A percentile compares a stretch with the other conserved stretches of the same genome.
phyloP scores from a whole-genome alignment of 2,329 filamentous ascomycete species.

The Coniochaeta hoffmannii region DNA sequence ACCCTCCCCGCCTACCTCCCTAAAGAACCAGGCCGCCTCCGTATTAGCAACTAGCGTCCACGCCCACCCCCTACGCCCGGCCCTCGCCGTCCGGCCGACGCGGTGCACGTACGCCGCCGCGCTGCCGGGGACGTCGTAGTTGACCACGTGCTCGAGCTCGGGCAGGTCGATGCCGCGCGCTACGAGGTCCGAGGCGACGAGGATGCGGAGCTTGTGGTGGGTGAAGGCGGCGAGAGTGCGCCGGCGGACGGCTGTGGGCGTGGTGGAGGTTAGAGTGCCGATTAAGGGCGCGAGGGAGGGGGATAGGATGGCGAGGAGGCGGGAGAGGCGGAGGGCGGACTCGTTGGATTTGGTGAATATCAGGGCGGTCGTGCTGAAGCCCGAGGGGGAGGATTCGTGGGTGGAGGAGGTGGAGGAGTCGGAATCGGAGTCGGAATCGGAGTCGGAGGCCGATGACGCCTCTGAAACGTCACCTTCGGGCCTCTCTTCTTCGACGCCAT shows the following conservation, averaged over 20 bases:
- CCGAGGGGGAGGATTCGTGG: conserved; percentile 6
- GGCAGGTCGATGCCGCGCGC: conserved; percentile 82
- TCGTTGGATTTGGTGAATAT: conserved; percentile 92
- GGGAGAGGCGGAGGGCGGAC: conserved; percentile 75
- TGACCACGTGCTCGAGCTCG: conserved; percentile 75
- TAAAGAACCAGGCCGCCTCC: conserved; percentile 90
- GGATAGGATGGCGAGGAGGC: conserved; percentile 63
- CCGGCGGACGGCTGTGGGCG: conserved; percentile 62
- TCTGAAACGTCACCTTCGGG: conserved; percentile 22
- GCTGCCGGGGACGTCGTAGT: conserved; percentile 84
- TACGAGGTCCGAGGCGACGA: conserved; percentile 90
- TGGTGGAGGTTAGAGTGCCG: conserved; percentile 70
- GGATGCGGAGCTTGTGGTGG: conserved; percentile 55
- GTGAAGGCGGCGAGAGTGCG: conserved; percentile 63
- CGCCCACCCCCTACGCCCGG: conserved; percentile 65
- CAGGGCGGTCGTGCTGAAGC: conserved; percentile 45
- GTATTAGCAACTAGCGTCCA: conserved; percentile 80
- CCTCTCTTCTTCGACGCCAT: conserved; percentile 26
- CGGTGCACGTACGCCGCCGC: conserved; percentile 83
- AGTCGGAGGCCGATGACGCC: conserved; percentile 21
- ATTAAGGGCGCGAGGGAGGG: conserved; percentile 49
- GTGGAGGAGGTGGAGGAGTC: conserved; percentile 12
- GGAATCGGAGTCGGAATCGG: conserved; percentile 24
- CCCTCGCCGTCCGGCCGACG: conserved; percentile 83
- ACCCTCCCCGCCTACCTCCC: conserved; percentile 59